These are phyloP conservation scores for Neofusicoccum sp. DNA, from an alignment of 2,329 filamentous ascomycete genomes.

Conservation along the genomic window DNA sequence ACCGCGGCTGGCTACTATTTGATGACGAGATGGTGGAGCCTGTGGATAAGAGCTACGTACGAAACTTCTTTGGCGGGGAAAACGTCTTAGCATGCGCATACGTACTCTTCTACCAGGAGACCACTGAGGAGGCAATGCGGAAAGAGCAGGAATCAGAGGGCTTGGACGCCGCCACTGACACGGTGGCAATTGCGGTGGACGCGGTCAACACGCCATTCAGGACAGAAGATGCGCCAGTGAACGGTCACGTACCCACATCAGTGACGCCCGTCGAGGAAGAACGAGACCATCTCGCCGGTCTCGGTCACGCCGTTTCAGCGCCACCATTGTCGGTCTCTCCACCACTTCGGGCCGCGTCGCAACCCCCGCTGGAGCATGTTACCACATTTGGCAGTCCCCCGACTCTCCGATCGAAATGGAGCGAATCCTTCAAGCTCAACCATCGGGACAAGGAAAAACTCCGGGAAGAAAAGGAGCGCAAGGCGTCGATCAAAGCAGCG, in stretches of 20 bases:
- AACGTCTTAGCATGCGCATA: conserved; percentile 88
- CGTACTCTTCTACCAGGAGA: conserved; percentile 97
- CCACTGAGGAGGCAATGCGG: conserved; percentile 63
- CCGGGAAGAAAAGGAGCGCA: conserved; percentile 25
- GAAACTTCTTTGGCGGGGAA: conserved; percentile 93
- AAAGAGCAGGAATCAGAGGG: conserved; percentile 84
- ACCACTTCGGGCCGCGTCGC: conserved; percentile 22
- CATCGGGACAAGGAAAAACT: conserved; percentile 10
- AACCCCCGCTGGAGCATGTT: conserved; percentile 34
- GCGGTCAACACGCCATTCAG: conserved; percentile 32
- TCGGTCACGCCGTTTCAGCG: conserved; percentile 67
- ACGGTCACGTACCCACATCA: conserved; percentile 36
- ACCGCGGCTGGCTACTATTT: conserved; percentile 92
- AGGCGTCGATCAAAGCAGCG: conserved; percentile 31
- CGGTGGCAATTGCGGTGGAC: conserved; percentile 54
- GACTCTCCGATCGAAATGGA: conserved; percentile 9
- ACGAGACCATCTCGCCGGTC: conserved; percentile 52
- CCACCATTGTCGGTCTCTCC: conserved; percentile 34
- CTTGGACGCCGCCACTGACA: conserved; percentile 54
- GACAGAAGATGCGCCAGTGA: conserved; percentile 22
- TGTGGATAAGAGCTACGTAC: conserved; percentile 92
- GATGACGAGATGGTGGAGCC: conserved; percentile 99
- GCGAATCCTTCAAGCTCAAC: conserved; percentile 4
- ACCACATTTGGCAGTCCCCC: conserved; percentile 23
- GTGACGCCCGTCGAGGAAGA: conserved; percentile 42